Evolutionary conservation across 768 basidiomycete genomes (phyloP), one percentile per base, ranked within the genome.

Genomic region (Tephrocybe sp.): DNA sequence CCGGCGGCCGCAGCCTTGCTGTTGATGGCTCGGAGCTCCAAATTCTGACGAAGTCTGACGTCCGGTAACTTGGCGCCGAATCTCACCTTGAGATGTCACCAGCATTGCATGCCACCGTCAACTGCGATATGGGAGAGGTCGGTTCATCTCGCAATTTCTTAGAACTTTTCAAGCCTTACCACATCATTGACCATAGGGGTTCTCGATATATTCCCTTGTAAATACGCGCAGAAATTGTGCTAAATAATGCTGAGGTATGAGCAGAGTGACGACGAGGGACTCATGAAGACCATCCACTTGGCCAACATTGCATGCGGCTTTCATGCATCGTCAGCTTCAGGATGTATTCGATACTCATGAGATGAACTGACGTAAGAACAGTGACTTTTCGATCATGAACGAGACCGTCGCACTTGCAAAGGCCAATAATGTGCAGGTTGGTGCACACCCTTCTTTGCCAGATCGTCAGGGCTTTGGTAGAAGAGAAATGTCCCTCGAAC

Each of bases 281-380:
- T 82, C 35, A 80, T 80, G 78, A 70, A 75, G 45, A 76, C 73
- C 9, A 80, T 84, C 24, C 78, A 83, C 55, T 66, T 82, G 13
- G 81, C 82, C 0, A 83, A 85, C 51, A 69, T 86, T 13, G 85
- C 85, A 0, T 87, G 84, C 58, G 84, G 85, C 5, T 85, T 84
- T 52, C 86, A 87, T 58, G 84, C 80, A 18, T 81, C 79, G 79
- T 83, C 51, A 39, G 65, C 12, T 15, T n/a, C 16, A 12, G 19
- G 3, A 11, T 15, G 5, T 5, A 21, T 25, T 9, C 9, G n/a
- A 13, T 28, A 27, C 16, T 11, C 35, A 25, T 35, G 12, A 3
- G 6, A n/a, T 19, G 11, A 45, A 32, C 12, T 35, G 6, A 18
- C 18, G 28, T 1, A 19, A 25, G 19, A 12, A 8, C 18, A 80